Evolutionary conservation across 192 early-diverging fungal species (phyloP).

Genomic region (Anaeromyces robustus): DNA sequence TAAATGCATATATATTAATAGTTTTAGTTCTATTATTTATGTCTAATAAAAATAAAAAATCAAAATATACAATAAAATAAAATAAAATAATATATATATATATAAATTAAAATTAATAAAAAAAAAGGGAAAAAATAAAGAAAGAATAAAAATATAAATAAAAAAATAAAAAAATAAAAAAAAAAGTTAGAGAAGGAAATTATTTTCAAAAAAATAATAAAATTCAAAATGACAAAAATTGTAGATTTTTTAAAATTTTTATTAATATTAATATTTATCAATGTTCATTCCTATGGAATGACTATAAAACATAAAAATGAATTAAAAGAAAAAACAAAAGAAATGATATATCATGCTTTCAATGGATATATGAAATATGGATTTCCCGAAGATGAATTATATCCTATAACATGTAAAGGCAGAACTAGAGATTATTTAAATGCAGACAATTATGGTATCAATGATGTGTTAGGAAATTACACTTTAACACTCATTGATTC

Average conservation of each 20-base stretch:
- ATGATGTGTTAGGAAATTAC: constrained; percentile 92
- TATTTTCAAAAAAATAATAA: too few relatives aligned
- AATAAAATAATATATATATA: too few relatives aligned
- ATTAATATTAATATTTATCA: neutral
- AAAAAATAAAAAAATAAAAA: too few relatives aligned
- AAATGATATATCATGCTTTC: constrained; percentile 70
- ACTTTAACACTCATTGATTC: constrained; percentile 81
- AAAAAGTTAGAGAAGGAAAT: too few relatives aligned
- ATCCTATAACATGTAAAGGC: constrained; percentile 68
- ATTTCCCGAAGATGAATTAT: constrained; percentile 83
- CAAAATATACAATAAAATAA: too few relatives aligned
- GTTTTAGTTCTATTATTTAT: too few relatives aligned
- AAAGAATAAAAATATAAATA: too few relatives aligned
- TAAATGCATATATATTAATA: too few relatives aligned
- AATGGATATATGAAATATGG: constrained; percentile 65
- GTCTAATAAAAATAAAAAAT: too few relatives aligned
- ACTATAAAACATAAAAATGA: neutral
- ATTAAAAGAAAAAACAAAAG: constrained; percentile 21
- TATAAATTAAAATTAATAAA: too few relatives aligned
- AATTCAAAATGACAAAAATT: neutral
- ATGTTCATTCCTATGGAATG: neutral
- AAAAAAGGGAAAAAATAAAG: too few relatives aligned
- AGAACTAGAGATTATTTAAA: constrained; percentile 49
- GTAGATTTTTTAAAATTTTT: neutral
- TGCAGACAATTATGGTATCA: constrained; percentile 45